Conservation (phyloP, 768 basidiomycete species). For the Mycena leptocephala region DNA sequence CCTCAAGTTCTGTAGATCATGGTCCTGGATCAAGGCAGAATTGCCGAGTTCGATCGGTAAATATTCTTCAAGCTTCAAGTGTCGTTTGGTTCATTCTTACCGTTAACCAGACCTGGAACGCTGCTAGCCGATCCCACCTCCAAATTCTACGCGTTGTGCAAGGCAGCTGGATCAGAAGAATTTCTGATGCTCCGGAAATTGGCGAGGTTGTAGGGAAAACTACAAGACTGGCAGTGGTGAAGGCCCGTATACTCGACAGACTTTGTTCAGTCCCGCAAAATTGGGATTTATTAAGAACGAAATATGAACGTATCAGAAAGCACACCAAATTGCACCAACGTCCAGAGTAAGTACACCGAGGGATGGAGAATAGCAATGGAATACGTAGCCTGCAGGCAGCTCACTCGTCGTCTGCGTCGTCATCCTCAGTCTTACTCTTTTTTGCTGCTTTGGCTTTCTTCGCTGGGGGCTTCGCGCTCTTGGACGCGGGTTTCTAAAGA, state of each 20-base stretch:
- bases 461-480: constrained; percentile 61
- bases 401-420: constrained; percentile 21
- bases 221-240: too few relatives aligned
- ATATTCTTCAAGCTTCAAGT: constrained; percentile 25
- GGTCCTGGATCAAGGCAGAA: constrained; percentile 84
- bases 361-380: background rate
- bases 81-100: background rate
- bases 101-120: constrained; percentile 60
- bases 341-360: background rate
- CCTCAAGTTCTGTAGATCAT: constrained; percentile 71
- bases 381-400: background rate
- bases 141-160: constrained; percentile 79
- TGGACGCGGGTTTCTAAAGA: constrained; percentile 59
- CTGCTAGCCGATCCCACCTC: constrained; percentile 72
- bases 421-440: constrained; percentile 17
- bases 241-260: too few relatives aligned
- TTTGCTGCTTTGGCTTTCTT: constrained; percentile 61
- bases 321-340: background rate
- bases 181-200: constrained; percentile 79
- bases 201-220: constrained; percentile 69
- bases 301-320: background rate
- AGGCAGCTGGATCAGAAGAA: constrained; percentile 83
- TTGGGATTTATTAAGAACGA: too few relatives aligned
- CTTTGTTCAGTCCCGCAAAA: too few relatives aligned
- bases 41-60: constrained; percentile 81